Conservation (phyloP, 1,284 basidiomycete species). For the Malassezia pachydermatis region DNA sequence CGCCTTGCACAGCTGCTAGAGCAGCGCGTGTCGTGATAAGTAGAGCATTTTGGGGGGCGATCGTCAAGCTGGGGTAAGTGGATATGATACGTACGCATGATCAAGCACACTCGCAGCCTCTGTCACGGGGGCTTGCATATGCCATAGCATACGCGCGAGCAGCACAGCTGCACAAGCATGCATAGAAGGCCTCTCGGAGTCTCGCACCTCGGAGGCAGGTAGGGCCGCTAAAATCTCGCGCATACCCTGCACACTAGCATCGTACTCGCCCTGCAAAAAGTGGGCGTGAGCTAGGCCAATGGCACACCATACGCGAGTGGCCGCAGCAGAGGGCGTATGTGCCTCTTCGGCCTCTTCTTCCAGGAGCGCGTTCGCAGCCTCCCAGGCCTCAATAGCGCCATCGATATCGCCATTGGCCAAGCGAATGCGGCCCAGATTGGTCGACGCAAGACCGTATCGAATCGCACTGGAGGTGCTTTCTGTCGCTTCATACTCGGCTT, state of each 20-base stretch:
- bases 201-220: background rate
- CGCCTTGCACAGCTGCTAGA: conserved; percentile 7
- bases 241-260: conserved; percentile 10
- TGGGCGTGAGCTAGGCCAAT: conserved; percentile 20
- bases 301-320: conserved; percentile 10
- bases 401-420: conserved; percentile 58
- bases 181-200: too few relatives aligned
- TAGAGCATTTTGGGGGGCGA: conserved; percentile 4
- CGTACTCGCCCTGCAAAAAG: conserved; percentile 11
- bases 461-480: conserved; percentile 68
- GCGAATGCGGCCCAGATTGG: conserved; percentile 68
- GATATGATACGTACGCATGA: background rate
- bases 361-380: conserved; percentile 65
- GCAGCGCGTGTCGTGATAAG: conserved; percentile 15
- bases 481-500: conserved; percentile 73
- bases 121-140: conserved; percentile 62
- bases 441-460: conserved; percentile 70
- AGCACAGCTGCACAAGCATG: conserved; percentile 68
- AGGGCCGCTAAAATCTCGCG: conserved; percentile 10
- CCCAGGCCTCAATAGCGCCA: conserved; percentile 61
- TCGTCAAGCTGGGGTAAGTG: conserved; percentile 6
- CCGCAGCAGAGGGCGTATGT: conserved; percentile 5
- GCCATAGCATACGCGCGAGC: conserved; percentile 65
- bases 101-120: conserved; percentile 73
- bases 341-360: conserved; percentile 52